Evolutionary conservation across 768 basidiomycete genomes (phyloP), one percentile per base, ranked within the genome.

Genomic region (Gloeophyllum trabeum): DNA sequence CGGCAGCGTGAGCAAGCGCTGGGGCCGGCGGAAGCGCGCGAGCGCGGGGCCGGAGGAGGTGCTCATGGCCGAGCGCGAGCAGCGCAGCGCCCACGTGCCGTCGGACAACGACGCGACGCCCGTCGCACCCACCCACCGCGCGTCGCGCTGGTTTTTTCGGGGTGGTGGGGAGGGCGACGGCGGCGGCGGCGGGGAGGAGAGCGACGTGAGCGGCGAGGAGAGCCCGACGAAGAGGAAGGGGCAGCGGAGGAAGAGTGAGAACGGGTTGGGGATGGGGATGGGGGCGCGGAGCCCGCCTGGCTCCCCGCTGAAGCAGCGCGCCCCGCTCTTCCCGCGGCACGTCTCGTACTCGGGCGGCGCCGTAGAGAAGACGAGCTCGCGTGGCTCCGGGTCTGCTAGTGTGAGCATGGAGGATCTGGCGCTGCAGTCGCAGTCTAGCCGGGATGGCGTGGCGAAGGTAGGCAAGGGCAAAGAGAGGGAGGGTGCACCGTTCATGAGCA

Each of bases 1-100:
- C 36, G 73, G 75, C n/a, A 73, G 72, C 2, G 71, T 77, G 30
- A 54, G 54, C 40, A 76, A 73, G 59, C 68, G 61, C 49, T 76
- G 74, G 74, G 64, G 69, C 1, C 61, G 70, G 19, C 62, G 61
- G 52, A 71, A 70, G 46, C 57, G 67, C 39, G 62, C 66, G 0
- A 70, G 69, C 43, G 68, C 66, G 0, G 63, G 64, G 1, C 65
- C 69, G 7, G 46, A 50, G 0, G 67, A 70, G 35, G 47, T 66
- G 20, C 44, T 51, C 43, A 51, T 56, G 43, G 53, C 0, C 60
- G 62, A n/a, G 35, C 35, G 21, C 36, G 44, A 7, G 30, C 46
- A 21, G 28, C 40, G 42, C n/a, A 44, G 36, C 16, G 37, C 28
- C 10, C 16, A 30, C 28, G 10, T 7, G 16, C 7, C 28, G 1